Base-by-base conservation (phyloP, 345 rosid species). In the Heritiera littoralis region DNA sequence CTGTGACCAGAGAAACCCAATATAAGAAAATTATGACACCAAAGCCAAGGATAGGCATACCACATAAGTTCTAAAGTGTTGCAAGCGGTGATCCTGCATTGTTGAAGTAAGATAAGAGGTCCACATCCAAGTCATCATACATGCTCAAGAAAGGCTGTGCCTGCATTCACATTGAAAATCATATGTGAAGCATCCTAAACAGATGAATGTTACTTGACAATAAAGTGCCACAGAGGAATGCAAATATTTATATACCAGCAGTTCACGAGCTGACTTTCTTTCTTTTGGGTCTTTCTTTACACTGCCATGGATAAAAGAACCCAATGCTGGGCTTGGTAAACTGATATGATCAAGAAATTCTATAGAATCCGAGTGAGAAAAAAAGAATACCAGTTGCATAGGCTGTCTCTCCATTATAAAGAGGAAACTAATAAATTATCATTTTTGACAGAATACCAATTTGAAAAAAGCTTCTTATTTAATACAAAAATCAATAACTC, bases 11-110 rank as follows among this genome's bases (percentile, higher is more conserved):
- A 49, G 56, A 20, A 38, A 38, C 46, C 9, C 35, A 1, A 54
- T 15, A 71, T n/a, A 11, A 45, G 38, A 74, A 7, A 55, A n/a
- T 78, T 56, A 35, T 11, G 48, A 3, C 14, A 30, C 30, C 55
- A 7, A 54, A 77, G 11, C 55, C 48, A 67, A 59, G 80, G 55
- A 56, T 15, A 69, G 71, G 84, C 85, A 76, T 87, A 88, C 89
- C 85, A 54, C 78, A 71, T 48, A 78, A 72, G 67, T 82, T 83
- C 87, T 86, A 83, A 77, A 90, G 88, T 61, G 92, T 89, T 81
- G 97, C 97, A 72, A 94, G 93, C 1, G 97, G 97, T 40, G 99
- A 89, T 75, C 97, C 98, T 9, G 87, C 95, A 73, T 87, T 79
- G 64, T 87, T 91, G 90, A 96, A 96, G 95, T 96, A 94, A 14